Conservation (phyloP, 2,329 filamentous ascomycete species). For the Myotisia sp. region DNA sequence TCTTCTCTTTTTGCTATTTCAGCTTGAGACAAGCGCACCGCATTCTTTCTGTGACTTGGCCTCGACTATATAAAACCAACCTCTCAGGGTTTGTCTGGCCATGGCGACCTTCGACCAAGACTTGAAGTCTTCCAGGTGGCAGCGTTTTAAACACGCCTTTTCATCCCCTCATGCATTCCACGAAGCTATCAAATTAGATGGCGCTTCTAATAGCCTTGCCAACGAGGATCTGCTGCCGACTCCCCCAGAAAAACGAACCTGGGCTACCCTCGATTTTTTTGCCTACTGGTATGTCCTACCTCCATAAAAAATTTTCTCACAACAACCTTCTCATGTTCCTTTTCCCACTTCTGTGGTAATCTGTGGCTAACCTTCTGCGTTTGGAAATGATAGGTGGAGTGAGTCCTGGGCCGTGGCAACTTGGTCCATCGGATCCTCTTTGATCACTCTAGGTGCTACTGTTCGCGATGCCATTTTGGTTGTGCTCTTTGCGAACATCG, state of each 20-base stretch:
- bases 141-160: slow-evolving; percentile 9
- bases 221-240: slow-evolving; percentile 16
- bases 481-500: slow-evolving; percentile 14
- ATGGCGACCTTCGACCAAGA: too few species aligned
- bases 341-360: neutral
- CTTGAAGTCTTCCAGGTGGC: slow-evolving; percentile 6
- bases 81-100: too few species aligned
- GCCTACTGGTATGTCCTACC: slow-evolving; percentile 13
- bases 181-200: slow-evolving; percentile 10
- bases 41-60: too few species aligned
- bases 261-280: slow-evolving; percentile 15
- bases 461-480: slow-evolving; percentile 14
- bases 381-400: slow-evolving; percentile 12
- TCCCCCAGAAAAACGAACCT: slow-evolving; percentile 13
- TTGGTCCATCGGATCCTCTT: slow-evolving; percentile 14
- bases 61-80: too few species aligned
- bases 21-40: too few species aligned
- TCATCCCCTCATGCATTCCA: slow-evolving; percentile 11
- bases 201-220: slow-evolving; percentile 13
- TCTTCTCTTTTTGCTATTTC: too few species aligned
- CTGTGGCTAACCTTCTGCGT: neutral
- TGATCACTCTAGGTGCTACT: slow-evolving; percentile 14
- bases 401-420: slow-evolving; percentile 16
- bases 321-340: neutral
- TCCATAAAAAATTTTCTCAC: neutral